phyloP scores from a whole-genome alignment of 768 basidiomycete species.

The Terana coerulea region DNA sequence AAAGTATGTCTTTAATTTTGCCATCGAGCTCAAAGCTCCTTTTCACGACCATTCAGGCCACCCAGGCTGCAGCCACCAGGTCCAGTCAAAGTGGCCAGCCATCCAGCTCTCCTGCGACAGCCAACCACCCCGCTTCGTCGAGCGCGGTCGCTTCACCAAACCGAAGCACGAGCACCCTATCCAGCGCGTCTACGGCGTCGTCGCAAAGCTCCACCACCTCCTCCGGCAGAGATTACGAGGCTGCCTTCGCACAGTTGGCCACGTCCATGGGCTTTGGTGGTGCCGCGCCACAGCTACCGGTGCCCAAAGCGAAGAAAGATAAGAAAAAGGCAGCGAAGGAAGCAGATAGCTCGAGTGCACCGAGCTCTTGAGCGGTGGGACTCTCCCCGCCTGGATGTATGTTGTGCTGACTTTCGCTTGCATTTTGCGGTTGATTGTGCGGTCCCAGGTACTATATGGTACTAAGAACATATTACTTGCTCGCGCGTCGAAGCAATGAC shows the following conservation, averaged over 20 bases:
- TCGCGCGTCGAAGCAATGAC: no score
- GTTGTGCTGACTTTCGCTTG: no score
- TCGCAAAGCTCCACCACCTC: not conserved
- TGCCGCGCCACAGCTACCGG: slow-evolving; percentile 7
- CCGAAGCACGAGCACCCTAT: not conserved
- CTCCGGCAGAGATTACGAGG: slow-evolving; percentile 25
- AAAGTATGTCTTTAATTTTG: not conserved
- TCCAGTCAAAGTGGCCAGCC: not conserved
- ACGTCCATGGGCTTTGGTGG: slow-evolving; percentile 23
- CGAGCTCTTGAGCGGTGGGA: no score
- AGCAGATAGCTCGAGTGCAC: not conserved
- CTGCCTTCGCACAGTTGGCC: slow-evolving; percentile 24
- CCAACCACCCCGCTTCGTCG: not conserved
- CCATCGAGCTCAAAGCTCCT: not conserved
- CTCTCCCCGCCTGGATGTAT: no score
- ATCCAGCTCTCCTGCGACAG: not conserved
- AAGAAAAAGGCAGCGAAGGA: slow-evolving; percentile 4
- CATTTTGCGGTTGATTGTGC: no score
- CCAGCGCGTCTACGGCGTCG: not conserved
- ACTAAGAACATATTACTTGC: no score
- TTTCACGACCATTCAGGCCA: not conserved
- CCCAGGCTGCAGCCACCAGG: not conserved
- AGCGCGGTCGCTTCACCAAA: not conserved
- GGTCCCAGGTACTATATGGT: no score
- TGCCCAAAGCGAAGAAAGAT: not conserved